Conservation (phyloP, 805 yeast genomes). For the Candida cerambycidarum region DNA sequence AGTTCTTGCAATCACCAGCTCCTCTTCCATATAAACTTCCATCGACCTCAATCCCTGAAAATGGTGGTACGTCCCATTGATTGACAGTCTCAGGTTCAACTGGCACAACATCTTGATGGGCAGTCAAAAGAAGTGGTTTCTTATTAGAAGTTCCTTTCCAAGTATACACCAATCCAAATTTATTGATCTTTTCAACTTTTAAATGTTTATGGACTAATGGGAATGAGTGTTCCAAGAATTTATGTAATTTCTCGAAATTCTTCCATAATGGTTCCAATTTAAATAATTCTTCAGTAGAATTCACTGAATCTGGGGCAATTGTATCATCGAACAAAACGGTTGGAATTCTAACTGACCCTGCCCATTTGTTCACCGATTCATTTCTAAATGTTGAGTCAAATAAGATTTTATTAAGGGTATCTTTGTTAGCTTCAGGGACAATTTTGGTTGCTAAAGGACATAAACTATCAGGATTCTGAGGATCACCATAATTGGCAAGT, state of each 20-base stretch:
- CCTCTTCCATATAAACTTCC: conserved; percentile 36
- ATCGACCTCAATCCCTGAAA: conserved; percentile 35
- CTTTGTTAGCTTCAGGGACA: conserved; percentile 24
- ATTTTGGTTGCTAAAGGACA: conserved; percentile 37
- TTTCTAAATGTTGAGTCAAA: conserved; percentile 25
- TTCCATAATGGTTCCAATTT: conserved; percentile 26
- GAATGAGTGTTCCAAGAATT: conserved; percentile 29
- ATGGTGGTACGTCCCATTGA: conserved; percentile 41
- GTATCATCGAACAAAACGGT: conserved; percentile 34
- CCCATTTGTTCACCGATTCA: conserved; percentile 22
- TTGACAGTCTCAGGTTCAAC: conserved; percentile 37
- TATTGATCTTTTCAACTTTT: conserved; percentile 34
- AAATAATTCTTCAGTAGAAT: conserved; percentile 26
- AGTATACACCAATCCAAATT: conserved; percentile 36
- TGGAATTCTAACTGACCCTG: conserved; percentile 30
- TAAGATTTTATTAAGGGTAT: conserved; percentile 25
- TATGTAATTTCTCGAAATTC: conserved; percentile 27
- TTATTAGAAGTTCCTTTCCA: conserved; percentile 35
- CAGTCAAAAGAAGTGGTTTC: conserved; percentile 38
- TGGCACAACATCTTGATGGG: conserved; percentile 45
- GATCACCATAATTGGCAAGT: neutral
- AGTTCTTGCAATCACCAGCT: conserved; percentile 39
- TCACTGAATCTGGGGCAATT: conserved; percentile 26
- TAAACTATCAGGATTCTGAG: conserved; percentile 23
- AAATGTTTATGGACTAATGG: conserved; percentile 34